Evolutionary conservation across 1,284 basidiomycete species (phyloP).

Genomic region (Schizopora paradoxa): DNA sequence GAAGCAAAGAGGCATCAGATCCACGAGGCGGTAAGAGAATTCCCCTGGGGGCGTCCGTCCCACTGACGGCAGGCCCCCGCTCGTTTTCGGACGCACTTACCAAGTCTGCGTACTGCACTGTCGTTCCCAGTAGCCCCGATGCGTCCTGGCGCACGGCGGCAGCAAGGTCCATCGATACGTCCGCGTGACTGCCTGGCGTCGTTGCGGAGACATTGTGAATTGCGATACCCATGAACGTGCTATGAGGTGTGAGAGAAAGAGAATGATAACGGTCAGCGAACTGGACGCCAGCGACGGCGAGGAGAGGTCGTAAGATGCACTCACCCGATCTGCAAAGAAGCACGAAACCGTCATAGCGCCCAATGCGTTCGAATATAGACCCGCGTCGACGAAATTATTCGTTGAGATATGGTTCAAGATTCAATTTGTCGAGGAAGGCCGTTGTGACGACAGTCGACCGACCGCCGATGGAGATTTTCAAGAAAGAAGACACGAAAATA

Average conservation of each 20-base stretch:
- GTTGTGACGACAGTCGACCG: too few relatives aligned
- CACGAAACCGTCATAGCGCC: too few relatives aligned
- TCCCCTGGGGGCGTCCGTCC: too few relatives aligned
- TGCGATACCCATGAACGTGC: conserved; percentile 86
- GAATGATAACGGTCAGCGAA: neutral
- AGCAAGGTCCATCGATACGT: conserved; percentile 49
- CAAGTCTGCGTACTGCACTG: conserved; percentile 69
- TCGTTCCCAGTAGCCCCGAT: conserved; percentile 74
- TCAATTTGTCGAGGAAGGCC: too few relatives aligned
- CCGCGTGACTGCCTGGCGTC: conserved; percentile 24
- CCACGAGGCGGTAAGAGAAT: too few relatives aligned
- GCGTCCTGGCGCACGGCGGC: conserved; percentile 68
- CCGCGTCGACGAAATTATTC: too few relatives aligned
- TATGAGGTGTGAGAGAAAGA: conserved; percentile 25
- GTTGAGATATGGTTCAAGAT: too few relatives aligned
- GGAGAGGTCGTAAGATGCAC: conserved; percentile 19
- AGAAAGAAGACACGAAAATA: too few relatives aligned
- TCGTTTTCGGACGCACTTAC: conserved; percentile 41
- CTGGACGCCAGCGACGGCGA: neutral
- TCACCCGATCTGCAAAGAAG: conserved; percentile 53
- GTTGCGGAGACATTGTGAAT: conserved; percentile 66
- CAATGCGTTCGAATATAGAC: too few relatives aligned
- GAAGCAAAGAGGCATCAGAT: neutral
- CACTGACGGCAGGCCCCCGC: too few relatives aligned
- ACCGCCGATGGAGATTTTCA: too few relatives aligned